Evolutionary conservation across 805 yeast species (phyloP).

Genomic region (Sporopachydermia quercuum): DNA sequence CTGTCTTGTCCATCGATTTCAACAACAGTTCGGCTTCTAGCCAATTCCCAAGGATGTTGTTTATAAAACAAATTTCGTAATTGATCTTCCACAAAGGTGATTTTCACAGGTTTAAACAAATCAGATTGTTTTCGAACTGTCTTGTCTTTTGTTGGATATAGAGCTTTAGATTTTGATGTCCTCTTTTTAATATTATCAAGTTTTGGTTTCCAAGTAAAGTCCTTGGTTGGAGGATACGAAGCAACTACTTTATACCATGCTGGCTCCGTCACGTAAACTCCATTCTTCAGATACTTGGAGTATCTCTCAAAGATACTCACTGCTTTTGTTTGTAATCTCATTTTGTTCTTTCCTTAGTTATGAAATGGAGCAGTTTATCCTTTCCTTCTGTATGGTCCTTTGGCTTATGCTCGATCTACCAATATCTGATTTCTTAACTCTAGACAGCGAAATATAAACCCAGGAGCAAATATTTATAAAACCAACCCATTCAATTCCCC

Average conservation of each 20-base stretch:
- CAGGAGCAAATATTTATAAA: no score
- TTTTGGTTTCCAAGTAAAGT: constrained; percentile 32
- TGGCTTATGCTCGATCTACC: no score
- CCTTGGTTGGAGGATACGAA: constrained; percentile 62
- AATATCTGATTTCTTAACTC: no score
- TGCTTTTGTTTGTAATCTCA: constrained; percentile 70
- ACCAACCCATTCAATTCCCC: no score
- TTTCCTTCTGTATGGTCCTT: no score
- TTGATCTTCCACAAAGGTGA: constrained; percentile 60
- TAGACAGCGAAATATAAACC: no score
- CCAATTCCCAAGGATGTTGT: constrained; percentile 97
- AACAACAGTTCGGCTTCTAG: constrained; percentile 71
- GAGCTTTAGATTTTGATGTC: constrained; percentile 12
- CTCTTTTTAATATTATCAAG: constrained; percentile 14
- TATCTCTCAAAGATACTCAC: constrained; percentile 67
- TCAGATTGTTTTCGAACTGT: constrained; percentile 22
- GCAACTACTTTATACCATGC: constrained; percentile 84
- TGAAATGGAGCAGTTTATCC: no score
- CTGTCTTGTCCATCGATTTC: constrained; percentile 58
- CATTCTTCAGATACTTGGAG: constrained; percentile 56
- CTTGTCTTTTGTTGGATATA: constrained; percentile 33
- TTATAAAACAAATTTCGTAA: constrained; percentile 69
- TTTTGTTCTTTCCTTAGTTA: no score
- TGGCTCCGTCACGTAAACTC: constrained; percentile 59
- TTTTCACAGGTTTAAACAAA: constrained; percentile 36